Conservation (phyloP, 495 filamentous ascomycete genomes). For the Penicillium verhagenii region DNA sequence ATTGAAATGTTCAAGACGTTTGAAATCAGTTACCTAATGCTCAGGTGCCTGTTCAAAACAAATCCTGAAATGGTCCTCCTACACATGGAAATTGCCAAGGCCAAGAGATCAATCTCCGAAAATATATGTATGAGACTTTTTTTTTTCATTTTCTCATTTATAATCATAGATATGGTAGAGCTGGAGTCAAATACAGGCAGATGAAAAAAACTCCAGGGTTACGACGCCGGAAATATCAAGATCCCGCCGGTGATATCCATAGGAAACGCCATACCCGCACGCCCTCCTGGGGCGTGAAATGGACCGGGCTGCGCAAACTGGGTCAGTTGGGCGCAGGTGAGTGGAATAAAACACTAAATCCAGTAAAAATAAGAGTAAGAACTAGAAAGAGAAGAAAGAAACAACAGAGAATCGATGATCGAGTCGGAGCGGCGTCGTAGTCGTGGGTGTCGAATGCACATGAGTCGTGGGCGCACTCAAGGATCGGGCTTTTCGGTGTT, state of each 20-base stretch:
- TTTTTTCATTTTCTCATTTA: constrained; percentile 12
- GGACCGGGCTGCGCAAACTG: constrained; percentile 16
- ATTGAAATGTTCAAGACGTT: too few relatives aligned
- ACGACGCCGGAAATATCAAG: constrained; percentile 10
- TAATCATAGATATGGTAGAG: constrained; percentile 5
- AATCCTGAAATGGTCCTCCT: too few relatives aligned
- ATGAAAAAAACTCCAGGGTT: constrained; percentile 10
- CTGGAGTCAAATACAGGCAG: constrained; percentile 7
- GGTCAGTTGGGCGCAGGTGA: constrained; percentile 21
- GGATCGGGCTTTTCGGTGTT: constrained; percentile 14
- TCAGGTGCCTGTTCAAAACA: too few relatives aligned
- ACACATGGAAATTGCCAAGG: too few relatives aligned
- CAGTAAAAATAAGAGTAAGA: constrained; percentile 15
- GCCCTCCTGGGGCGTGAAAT: constrained; percentile 14
- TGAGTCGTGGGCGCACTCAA: constrained; percentile 20
- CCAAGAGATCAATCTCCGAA: too few relatives aligned
- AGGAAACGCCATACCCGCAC: constrained; percentile 15
- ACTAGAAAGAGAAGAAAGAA: constrained; percentile 9
- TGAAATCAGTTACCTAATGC: too few relatives aligned
- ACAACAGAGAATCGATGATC: constrained; percentile 2
- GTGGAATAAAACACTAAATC: constrained; percentile 18
- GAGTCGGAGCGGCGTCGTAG: constrained; percentile 4
- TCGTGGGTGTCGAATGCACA: constrained; percentile 5
- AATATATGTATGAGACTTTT: not conserved
- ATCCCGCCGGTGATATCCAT: not conserved